A percentile compares a stretch with the other conserved stretches of the same genome.
Evolutionary conservation across 1,139 yeast genomes (phyloP).

Genomic region (Geotrichum europaeum): DNA sequence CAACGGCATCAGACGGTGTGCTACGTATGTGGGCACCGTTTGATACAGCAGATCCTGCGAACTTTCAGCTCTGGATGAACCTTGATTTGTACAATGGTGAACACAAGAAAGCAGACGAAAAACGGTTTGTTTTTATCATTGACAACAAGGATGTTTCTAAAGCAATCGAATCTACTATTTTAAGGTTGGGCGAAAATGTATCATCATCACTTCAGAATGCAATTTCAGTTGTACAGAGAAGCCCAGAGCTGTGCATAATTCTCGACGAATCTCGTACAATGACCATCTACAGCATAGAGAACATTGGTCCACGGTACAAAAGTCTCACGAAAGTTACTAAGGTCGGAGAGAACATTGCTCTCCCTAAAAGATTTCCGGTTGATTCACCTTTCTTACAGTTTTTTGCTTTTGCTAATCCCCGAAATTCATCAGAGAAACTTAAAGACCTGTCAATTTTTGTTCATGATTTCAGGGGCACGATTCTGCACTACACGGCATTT

Average conservation of each 20-base stretch:
- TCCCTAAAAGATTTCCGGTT: slow-evolving; percentile 19
- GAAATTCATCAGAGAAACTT: neutral
- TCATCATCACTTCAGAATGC: slow-evolving; percentile 17
- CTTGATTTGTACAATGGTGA: slow-evolving; percentile 37
- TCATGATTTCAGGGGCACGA: slow-evolving; percentile 48
- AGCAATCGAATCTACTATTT: slow-evolving; percentile 36
- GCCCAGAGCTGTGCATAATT: slow-evolving; percentile 54
- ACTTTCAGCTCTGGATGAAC: slow-evolving; percentile 55
- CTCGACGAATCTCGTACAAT: slow-evolving; percentile 44
- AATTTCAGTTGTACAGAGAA: slow-evolving; percentile 17
- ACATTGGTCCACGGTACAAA: slow-evolving; percentile 48
- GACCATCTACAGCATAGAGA: slow-evolving; percentile 46
- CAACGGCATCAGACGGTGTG: slow-evolving; percentile 50
- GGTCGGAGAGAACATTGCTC: slow-evolving; percentile 17
- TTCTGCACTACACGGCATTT: slow-evolving; percentile 43
- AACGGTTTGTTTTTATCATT: slow-evolving; percentile 45
- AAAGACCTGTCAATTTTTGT: slow-evolving; percentile 40
- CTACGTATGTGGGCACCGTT: slow-evolving; percentile 71
- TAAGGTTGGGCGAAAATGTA: slow-evolving; percentile 9
- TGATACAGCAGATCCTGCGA: slow-evolving; percentile 37
- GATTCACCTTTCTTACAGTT: slow-evolving; percentile 18
- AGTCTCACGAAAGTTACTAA: slow-evolving; percentile 31
- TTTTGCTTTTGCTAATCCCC: slow-evolving; percentile 17
- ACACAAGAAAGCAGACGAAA: slow-evolving; percentile 20
- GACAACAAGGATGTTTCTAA: slow-evolving; percentile 50